These are phyloP conservation scores for Dactylellina haptotyla DNA, from an alignment of 2,329 filamentous ascomycete species.

Conservation along the genomic window DNA sequence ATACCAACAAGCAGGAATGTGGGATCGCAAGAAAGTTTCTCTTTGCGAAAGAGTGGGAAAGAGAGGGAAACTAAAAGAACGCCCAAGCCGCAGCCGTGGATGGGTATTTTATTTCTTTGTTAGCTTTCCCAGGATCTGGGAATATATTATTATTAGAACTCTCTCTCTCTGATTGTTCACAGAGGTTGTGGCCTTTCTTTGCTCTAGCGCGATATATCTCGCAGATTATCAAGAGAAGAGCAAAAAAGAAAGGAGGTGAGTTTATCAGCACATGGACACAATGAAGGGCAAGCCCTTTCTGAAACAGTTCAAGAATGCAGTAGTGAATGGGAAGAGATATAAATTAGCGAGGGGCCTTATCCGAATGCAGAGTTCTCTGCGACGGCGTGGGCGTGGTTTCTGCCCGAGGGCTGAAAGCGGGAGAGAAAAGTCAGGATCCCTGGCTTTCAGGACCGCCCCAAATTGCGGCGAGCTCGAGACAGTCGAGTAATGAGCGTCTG, in stretches of 20 bases:
- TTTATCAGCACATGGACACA: conserved; percentile 17
- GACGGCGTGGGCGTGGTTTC: conserved; percentile 26
- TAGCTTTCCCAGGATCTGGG: conserved; percentile 39
- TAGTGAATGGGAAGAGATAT: conserved; percentile 33
- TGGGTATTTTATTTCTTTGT: conserved; percentile 48
- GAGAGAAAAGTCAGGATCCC: conserved; percentile 38
- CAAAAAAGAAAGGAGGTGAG: conserved; percentile 43
- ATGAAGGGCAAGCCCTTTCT: conserved; percentile 40
- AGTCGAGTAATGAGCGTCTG: background rate
- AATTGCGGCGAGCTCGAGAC: conserved; percentile 18
- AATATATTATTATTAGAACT: conserved; percentile 44
- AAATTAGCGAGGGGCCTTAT: conserved; percentile 52
- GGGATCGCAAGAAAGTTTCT: conserved; percentile 19
- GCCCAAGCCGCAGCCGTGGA: conserved; percentile 49
- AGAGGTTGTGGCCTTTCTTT: conserved; percentile 7
- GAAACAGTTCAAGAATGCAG: conserved; percentile 40
- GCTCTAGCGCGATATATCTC: conserved; percentile 9
- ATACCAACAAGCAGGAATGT: conserved; percentile 27
- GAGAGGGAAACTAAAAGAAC: conserved; percentile 22
- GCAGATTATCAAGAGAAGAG: too few relatives aligned
- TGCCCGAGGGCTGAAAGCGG: conserved; percentile 50
- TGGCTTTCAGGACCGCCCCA: conserved; percentile 14
- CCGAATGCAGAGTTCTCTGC: conserved; percentile 46
- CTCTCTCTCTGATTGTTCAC: conserved; percentile 31
- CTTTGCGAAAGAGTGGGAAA: conserved; percentile 1